Evolutionary conservation across 2,329 filamentous ascomycete genomes (phyloP).

Genomic region (Paracoccidioides brasiliensis): DNA sequence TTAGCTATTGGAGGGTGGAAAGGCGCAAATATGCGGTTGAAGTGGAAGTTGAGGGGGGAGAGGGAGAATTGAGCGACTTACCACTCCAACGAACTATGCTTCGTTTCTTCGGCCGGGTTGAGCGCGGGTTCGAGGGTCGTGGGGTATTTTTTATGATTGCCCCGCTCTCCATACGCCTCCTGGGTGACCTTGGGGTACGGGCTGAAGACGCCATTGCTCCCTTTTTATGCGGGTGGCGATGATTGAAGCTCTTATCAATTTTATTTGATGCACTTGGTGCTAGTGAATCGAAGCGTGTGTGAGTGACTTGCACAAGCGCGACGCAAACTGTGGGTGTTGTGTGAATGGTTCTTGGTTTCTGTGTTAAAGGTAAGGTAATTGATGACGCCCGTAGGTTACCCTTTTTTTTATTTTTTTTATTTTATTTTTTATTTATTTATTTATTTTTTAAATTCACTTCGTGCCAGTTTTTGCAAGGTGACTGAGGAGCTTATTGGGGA

Average conservation of each 20-base stretch:
- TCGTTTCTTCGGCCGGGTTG: conserved; percentile 21
- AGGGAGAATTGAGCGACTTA: conserved; percentile 14
- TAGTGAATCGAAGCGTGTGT: background rate
- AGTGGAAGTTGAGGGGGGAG: background rate
- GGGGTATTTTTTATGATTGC: background rate
- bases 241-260: background rate
- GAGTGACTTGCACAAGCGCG: background rate
- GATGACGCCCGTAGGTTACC: no score
- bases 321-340: background rate
- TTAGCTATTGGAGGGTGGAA: background rate
- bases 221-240: background rate
- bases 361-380: no score
- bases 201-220: no score
- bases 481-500: no score
- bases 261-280: background rate
- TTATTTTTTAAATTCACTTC: no score
- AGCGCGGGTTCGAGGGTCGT: conserved; percentile 4
- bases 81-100: conserved; percentile 32
- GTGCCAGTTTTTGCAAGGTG: no score
- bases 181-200: background rate
- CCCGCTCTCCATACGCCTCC: background rate
- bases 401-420: background rate
- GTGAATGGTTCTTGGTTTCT: background rate
- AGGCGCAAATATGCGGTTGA: no score
- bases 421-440: background rate